These are phyloP conservation scores for Rhodotorula sp. DNA, from an alignment of 1,284 basidiomycete species.

Conservation along the genomic window DNA sequence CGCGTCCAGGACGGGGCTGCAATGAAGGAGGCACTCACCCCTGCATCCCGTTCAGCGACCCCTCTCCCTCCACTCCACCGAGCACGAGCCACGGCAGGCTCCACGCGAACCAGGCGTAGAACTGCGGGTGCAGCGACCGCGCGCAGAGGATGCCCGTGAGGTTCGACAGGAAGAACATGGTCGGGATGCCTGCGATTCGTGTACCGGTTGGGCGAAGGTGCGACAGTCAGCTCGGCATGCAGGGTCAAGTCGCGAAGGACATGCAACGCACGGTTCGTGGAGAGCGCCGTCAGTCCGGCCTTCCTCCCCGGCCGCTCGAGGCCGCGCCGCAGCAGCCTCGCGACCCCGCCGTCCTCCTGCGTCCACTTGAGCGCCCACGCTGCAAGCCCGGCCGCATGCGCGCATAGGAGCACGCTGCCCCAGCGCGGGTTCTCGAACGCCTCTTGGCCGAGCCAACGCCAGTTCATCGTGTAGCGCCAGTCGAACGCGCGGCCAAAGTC, in stretches of 20 bases:
- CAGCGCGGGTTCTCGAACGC: constrained; percentile 59
- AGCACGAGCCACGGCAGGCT: constrained; percentile 50
- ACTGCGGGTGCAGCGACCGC: constrained; percentile 97
- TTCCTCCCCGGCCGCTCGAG: constrained; percentile 56
- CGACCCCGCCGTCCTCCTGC: constrained; percentile 61
- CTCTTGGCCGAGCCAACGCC: constrained; percentile 79
- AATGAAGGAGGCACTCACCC: constrained; percentile 58
- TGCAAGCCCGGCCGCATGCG: constrained; percentile 65
- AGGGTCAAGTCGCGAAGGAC: not conserved
- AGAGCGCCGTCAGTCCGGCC: not conserved
- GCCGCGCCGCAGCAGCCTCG: constrained; percentile 60
- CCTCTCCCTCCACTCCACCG: not conserved
- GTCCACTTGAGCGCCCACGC: constrained; percentile 62
- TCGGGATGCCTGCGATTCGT: constrained; percentile 67
- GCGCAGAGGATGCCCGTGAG: constrained; percentile 88
- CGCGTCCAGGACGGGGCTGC: constrained; percentile 7
- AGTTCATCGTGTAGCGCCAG: constrained; percentile 98
- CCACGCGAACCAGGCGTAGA: constrained; percentile 94
- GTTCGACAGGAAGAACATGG: constrained; percentile 85
- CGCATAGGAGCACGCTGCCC: constrained; percentile 60
- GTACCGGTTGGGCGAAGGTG: not conserved
- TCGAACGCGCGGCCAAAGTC: constrained; percentile 86
- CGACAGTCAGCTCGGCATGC: not conserved
- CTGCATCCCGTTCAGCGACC: constrained; percentile 49
- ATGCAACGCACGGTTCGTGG: constrained; percentile 18